Conservation (phyloP, 345 rosid genomes). For the Camelina hispida region DNA sequence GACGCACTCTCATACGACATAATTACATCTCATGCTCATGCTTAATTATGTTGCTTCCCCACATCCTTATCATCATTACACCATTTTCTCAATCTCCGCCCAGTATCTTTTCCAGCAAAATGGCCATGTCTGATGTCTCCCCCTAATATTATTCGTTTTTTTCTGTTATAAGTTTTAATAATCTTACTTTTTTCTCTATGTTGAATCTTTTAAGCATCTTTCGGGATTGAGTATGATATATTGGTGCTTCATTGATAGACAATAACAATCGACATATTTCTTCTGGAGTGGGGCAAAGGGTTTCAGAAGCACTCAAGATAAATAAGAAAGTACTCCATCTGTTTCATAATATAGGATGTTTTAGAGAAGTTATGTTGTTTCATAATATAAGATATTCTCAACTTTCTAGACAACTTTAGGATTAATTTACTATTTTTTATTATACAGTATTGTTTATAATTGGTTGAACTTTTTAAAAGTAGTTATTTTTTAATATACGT, state of each 20-base stretch:
- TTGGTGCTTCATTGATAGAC: background rate
- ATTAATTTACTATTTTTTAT: too few species aligned
- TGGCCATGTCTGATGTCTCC: background rate
- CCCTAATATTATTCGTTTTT: background rate
- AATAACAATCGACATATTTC: background rate
- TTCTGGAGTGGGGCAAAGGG: background rate
- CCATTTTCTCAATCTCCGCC: constrained; percentile 29
- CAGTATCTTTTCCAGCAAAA: constrained; percentile 29
- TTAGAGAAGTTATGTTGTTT: too few species aligned
- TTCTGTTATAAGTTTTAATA: background rate
- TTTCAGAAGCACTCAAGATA: background rate
- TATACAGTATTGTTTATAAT: too few species aligned
- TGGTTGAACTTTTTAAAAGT: too few species aligned
- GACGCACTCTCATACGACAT: constrained; percentile 57
- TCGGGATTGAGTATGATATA: background rate
- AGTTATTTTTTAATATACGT: too few species aligned
- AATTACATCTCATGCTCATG: constrained; percentile 68
- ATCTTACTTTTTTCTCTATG: constrained; percentile 8
- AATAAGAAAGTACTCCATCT: too few species aligned
- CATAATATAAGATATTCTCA: too few species aligned
- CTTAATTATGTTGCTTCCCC: constrained; percentile 79
- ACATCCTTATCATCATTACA: constrained; percentile 28
- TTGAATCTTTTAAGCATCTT: background rate
- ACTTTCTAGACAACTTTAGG: too few species aligned
- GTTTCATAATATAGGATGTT: too few species aligned